Evolutionary conservation across 805 yeast genomes (phyloP).

Genomic region (Zygosaccharomyces pseudorouxii): DNA sequence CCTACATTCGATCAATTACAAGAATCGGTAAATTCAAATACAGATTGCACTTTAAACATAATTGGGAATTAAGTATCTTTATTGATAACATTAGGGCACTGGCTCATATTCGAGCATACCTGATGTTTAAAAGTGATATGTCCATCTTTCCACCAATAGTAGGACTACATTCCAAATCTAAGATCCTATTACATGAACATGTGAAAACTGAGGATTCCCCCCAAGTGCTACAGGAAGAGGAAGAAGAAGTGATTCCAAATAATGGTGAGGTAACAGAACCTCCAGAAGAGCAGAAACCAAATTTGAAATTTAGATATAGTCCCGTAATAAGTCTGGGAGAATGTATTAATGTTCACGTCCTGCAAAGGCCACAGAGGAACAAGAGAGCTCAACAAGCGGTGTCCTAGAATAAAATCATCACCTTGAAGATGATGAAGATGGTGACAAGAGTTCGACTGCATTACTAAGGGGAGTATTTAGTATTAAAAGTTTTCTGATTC

Average conservation of each 20-base stretch:
- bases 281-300: slow-evolving; percentile 24
- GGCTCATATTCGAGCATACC: slow-evolving; percentile 22
- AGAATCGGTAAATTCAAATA: slow-evolving; percentile 26
- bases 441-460: not conserved
- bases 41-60: slow-evolving; percentile 24
- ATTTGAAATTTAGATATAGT: slow-evolving; percentile 20
- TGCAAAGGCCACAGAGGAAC: slow-evolving; percentile 32
- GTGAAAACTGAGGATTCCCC: not conserved
- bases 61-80: slow-evolving; percentile 33
- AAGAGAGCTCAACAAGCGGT: slow-evolving; percentile 1
- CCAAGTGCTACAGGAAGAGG: slow-evolving; percentile 14
- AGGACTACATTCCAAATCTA: slow-evolving; percentile 9
- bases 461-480: not conserved
- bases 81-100: slow-evolving; percentile 26
- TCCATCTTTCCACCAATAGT: not conserved
- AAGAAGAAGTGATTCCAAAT: slow-evolving; percentile 1
- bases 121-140: slow-evolving; percentile 17
- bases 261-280: slow-evolving; percentile 2
- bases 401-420: not conserved
- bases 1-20: slow-evolving; percentile 24
- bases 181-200: slow-evolving; percentile 8
- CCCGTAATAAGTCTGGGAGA: slow-evolving; percentile 25
- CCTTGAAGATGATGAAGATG: not conserved
- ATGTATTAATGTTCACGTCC: slow-evolving; percentile 29
- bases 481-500: not conserved